Base-by-base conservation (phyloP, 257 asterid species). In the Gentiana straminea region DNA sequence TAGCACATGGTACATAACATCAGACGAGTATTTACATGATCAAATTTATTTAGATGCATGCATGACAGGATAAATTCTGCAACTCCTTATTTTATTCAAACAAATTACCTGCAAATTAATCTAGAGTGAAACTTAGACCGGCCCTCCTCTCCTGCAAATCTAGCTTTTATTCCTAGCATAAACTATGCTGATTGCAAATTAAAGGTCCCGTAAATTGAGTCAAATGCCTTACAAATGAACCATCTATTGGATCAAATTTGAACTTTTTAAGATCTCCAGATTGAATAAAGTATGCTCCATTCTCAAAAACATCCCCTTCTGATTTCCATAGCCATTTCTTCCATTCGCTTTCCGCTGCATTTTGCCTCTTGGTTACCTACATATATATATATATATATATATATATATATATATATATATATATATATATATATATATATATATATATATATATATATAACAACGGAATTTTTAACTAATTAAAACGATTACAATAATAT, bases 261-360 rank as follows among this genome's bases (percentile, higher is more conserved):
- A 41, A 41, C 46, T 41, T 41, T 0, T 68, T 53, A 2, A 71
- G 77, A 55, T 79, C 65, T 52, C 95, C 97, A 3, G 97, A 89
- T 64, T 80, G 82, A 3, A 36, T 51, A 38, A 89, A 89, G 65
- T 81, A 89, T 1, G 97, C 97, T 8, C 94, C 94, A 46, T 79
- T 84, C 72, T 39, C 51, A 79, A 89, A 50, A 33, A 81, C 36
- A 70, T 89, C 97, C 44, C 80, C 86, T 46, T 86, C 81, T 3
- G 95, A 89, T 78, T 51, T 78, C 97, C 97, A 86, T 2, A 45
- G 73, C 97, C 94, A 89, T 6, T 73, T 72, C 75, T 81, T 75
- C 97, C 97, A 83, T 58, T 4, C 80, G 37, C 70, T 65, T 69
- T 87, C 73, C 0, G 73, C 12, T 57, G 83, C 59, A 47, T 78